phyloP scores from a whole-genome alignment of 2,329 filamentous ascomycete genomes.

The Fulvia fulva region DNA sequence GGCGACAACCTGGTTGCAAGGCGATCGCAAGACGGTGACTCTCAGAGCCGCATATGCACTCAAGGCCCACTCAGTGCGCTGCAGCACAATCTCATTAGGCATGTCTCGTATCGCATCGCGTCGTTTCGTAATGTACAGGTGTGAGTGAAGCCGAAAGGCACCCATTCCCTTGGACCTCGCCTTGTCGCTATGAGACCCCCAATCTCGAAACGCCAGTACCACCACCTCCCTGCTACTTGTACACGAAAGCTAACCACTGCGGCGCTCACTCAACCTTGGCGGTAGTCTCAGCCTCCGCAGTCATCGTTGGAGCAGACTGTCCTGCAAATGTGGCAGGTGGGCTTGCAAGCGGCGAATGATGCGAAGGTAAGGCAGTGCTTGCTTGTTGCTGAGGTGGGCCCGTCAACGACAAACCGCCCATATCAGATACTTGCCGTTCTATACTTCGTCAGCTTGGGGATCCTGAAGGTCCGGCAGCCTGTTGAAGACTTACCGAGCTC shows the following conservation, averaged over 20 bases:
- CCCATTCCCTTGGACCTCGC: background rate
- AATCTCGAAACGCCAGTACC: background rate
- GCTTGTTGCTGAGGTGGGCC: background rate
- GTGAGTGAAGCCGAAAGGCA: background rate
- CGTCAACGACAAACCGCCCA: conserved; percentile 1
- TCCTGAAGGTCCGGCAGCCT: background rate
- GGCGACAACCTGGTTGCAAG: background rate
- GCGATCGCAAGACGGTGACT: background rate
- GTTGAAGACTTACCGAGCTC: conserved; percentile 56
- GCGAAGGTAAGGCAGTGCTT: conserved; percentile 5
- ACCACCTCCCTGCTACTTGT: conserved; percentile 9
- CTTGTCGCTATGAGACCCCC: background rate
- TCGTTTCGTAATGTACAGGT: background rate
- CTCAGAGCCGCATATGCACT: background rate
- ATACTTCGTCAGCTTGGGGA: background rate
- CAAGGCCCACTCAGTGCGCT: background rate
- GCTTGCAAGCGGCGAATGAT: conserved; percentile 17
- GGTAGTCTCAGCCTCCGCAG: conserved; percentile 3
- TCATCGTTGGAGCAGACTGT: background rate
- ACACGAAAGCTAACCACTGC: background rate
- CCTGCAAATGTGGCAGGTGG: conserved; percentile 16
- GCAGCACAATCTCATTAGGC: background rate
- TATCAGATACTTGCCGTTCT: conserved; percentile 18
- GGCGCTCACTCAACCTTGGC: conserved; percentile 7
- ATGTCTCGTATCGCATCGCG: background rate